Conservation (phyloP, 2,329 filamentous ascomycete species). For the Pseudocercospora eumusae region DNA sequence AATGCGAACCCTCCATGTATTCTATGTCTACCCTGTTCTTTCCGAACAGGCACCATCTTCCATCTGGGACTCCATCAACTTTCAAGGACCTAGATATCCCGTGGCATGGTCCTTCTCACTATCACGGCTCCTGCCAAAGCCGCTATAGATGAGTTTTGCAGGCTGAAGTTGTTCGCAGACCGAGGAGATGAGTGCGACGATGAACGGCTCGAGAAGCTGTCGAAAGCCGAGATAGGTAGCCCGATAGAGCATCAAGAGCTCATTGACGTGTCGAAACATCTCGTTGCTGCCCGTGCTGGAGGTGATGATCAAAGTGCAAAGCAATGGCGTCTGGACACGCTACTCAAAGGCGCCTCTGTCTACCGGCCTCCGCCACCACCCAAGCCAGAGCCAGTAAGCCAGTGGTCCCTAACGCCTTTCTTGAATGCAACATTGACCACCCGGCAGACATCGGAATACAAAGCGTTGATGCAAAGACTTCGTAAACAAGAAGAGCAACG, state of each 20-base stretch:
- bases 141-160: conserved; percentile 51
- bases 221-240: conserved; percentile 53
- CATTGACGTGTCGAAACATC: conserved; percentile 59
- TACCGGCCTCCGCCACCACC: conserved; percentile 79
- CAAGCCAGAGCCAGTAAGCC: conserved; percentile 72
- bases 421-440: conserved; percentile 18
- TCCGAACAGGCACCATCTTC: not conserved
- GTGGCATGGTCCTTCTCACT: conserved; percentile 72
- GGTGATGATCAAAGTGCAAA: conserved; percentile 13
- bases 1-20: not conserved
- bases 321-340: conserved; percentile 61
- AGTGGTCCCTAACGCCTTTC: not conserved
- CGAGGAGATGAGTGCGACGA: conserved; percentile 15
- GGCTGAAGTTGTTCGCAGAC: conserved; percentile 13
- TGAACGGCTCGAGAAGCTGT: conserved; percentile 22
- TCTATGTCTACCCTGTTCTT: not conserved
- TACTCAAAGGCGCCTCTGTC: conserved; percentile 70
- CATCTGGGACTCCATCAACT: too few species aligned
- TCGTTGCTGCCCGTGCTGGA: conserved; percentile 44
- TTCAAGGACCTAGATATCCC: not conserved
- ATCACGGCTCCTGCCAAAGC: conserved; percentile 70
- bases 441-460: conserved; percentile 73
- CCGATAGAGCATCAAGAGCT: conserved; percentile 73
- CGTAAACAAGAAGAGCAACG: conserved; percentile 79
- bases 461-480: conserved; percentile 81